A percentile compares a stretch with the other conserved stretches of the same genome.
These are phyloP conservation scores for Parachaetomium inaequale DNA, from an alignment of 495 filamentous ascomycete species.

Conservation along the genomic window DNA sequence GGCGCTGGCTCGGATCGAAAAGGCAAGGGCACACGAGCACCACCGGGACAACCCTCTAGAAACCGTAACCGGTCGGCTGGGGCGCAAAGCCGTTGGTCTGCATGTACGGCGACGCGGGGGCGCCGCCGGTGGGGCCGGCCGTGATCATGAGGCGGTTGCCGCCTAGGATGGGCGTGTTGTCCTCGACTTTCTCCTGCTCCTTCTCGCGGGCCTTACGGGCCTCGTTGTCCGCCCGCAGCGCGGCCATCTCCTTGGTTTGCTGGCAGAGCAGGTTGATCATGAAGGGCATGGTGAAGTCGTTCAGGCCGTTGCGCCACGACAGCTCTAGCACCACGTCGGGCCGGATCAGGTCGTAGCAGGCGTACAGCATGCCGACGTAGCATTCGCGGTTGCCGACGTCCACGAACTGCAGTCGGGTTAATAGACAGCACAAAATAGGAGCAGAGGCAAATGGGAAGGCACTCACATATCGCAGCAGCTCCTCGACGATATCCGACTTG, in stretches of 20 bases:
- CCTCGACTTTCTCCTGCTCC: slow-evolving; percentile 82
- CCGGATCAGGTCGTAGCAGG: slow-evolving; percentile 96
- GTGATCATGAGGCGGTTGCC: slow-evolving; percentile 95
- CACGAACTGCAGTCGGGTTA: slow-evolving; percentile 70
- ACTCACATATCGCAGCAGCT: slow-evolving; percentile 94
- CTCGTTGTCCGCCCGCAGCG: slow-evolving; percentile 93
- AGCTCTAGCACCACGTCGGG: slow-evolving; percentile 91
- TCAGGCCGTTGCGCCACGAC: slow-evolving; percentile 92
- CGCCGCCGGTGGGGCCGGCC: slow-evolving; percentile 65
- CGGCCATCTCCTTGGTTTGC: slow-evolving; percentile 79
- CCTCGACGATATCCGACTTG: slow-evolving; percentile 89
- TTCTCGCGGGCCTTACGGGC: slow-evolving; percentile 88
- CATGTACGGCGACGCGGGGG: slow-evolving; percentile 53
- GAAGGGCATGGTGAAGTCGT: slow-evolving; percentile 99
- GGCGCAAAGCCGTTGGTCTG: slow-evolving; percentile 79
- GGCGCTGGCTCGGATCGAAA: slow-evolving; percentile 19
- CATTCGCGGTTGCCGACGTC: slow-evolving; percentile 99
- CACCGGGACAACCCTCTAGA: slow-evolving; percentile 35
- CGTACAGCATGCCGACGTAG: slow-evolving; percentile 98
- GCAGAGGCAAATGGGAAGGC: no score
- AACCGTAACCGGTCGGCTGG: slow-evolving; percentile 69
- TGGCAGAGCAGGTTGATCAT: slow-evolving; percentile 98
- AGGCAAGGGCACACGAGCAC: slow-evolving; percentile 25
- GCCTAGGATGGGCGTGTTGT: slow-evolving; percentile 89
- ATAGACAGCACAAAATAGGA: not conserved